Percentiles rank a stretch among this genome's conserved stretches.
Conservation (phyloP, 345 rosid genomes). For the Acer saccharum region DNA sequence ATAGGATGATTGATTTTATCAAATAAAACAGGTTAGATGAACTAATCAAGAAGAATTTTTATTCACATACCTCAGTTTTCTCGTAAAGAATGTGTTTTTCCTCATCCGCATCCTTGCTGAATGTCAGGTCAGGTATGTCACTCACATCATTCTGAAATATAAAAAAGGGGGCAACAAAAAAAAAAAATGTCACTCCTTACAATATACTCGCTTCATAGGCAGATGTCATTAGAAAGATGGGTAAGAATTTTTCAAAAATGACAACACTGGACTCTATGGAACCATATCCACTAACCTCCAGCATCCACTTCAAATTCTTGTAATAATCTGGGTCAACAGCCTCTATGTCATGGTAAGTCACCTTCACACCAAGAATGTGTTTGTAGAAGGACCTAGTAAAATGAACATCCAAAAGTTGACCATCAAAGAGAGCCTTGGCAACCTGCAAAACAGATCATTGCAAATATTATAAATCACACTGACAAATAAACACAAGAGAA, state of each 20-base stretch:
- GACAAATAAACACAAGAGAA: constrained; percentile 6
- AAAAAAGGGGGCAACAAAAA: not conserved
- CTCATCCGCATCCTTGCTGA: constrained; percentile 98
- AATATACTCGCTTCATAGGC: not conserved
- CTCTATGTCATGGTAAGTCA: constrained; percentile 98
- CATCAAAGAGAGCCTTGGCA: constrained; percentile 93
- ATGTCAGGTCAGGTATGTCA: constrained; percentile 85
- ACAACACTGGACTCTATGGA: not conserved
- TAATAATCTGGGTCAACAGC: constrained; percentile 99
- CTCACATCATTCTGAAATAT: constrained; percentile 83
- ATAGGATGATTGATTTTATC: not conserved
- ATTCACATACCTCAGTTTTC: constrained; percentile 75
- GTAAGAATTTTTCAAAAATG: not conserved
- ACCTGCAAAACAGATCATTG: constrained; percentile 56
- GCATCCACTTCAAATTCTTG: constrained; percentile 94
- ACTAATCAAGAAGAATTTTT: not conserved
- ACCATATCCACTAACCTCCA: constrained; percentile 65
- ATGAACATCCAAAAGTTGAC: constrained; percentile 96
- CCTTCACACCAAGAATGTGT: constrained; percentile 94
- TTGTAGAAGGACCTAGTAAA: constrained; percentile 95
- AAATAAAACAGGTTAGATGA: not conserved
- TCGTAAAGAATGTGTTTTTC: constrained; percentile 95
- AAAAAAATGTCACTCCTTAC: constrained; percentile 4
- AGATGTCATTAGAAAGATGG: not conserved
- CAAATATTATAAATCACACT: constrained; percentile 16